phyloP scores from a whole-genome alignment of 2,329 filamentous ascomycete species.

The Pyrenophora tritici-repentis region DNA sequence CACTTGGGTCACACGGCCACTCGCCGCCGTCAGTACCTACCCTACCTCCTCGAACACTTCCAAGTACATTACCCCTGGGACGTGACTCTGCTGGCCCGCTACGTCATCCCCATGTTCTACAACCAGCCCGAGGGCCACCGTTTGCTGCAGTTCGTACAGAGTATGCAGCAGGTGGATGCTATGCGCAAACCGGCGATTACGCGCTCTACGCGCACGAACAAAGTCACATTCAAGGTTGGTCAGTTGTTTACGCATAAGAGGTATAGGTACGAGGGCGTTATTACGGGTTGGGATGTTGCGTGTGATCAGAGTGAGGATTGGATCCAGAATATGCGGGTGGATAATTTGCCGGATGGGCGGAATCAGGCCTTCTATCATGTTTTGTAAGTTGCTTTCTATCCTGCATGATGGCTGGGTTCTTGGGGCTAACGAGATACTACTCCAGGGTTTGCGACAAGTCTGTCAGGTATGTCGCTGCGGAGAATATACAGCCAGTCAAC shows the following conservation, averaged over 20 bases:
- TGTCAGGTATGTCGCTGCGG: constrained; percentile 76
- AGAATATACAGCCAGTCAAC: constrained; percentile 67
- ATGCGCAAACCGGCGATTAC: constrained; percentile 52
- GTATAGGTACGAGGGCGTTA: constrained; percentile 78
- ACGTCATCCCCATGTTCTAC: constrained; percentile 66
- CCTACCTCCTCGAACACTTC: constrained; percentile 68
- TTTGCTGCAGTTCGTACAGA: constrained; percentile 59
- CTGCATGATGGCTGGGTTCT: too few relatives aligned
- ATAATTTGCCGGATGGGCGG: constrained; percentile 61
- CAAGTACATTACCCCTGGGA: constrained; percentile 72
- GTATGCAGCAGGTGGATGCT: constrained; percentile 61
- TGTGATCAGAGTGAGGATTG: constrained; percentile 64
- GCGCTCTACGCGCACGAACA: constrained; percentile 16
- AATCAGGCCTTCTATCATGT: constrained; percentile 82
- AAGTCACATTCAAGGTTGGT: constrained; percentile 60
- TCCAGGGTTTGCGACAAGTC: constrained; percentile 68
- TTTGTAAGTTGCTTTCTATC: constrained; percentile 66
- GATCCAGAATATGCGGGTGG: constrained; percentile 68
- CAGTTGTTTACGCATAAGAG: constrained; percentile 83
- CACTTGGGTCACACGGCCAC: constrained; percentile 29
- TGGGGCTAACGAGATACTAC: too few relatives aligned
- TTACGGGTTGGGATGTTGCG: constrained; percentile 81
- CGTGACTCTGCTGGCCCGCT: constrained; percentile 69
- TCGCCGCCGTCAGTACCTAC: constrained; percentile 62
- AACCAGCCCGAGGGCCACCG: constrained; percentile 59